Evolutionary conservation across 2,329 filamentous ascomycete species (phyloP), one percentile per base, ranked within the genome.

Genomic region (Alternaria ventricosa): DNA sequence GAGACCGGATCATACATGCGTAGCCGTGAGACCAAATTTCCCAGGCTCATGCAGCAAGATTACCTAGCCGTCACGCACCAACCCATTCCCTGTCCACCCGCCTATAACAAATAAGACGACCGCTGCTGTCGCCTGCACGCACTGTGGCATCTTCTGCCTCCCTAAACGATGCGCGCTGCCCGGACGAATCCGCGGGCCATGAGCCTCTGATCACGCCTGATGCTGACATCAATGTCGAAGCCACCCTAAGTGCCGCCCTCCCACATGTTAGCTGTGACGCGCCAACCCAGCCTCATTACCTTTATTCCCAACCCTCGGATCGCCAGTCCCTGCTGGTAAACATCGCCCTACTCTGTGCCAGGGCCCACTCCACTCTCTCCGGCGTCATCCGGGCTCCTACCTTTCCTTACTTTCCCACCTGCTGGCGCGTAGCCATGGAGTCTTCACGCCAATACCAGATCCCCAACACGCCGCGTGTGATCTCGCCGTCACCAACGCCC

Each of bases 401-500:
- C 44, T 85, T 92, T 3, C 89, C 89, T 50, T 86, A 87, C 43
- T 91, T 91, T 63, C 67, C 71, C 30, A 71, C 69, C 61, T 79
- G 77, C 67, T 80, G 75, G 75, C 77, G 73, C 57, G 69, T 72
- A 57, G 76, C 77, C 64, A 83, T 83, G 72, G 75, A 79, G 62
- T 71, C 80, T 47, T 86, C 87, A 78, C 82, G 83, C 51, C 82
- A 83, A 72, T 83, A 87, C 67, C 83, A 84, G 71, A 84, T 96
- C 61, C 94, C 94, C 61, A 87, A 87, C 61, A 96, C 91, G 60
- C 94, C 94, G 74, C 90, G 93, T 75, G 92, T 97, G 71, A 96
- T 96, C 71, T 96, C 93, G 12, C 94, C 94, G 44, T 96, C 93
- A 59, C 94, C 94, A 44, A 78, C 78, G 30, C 84, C 84, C 71